Base-by-base conservation (phyloP, 768 basidiomycete genomes). In the Sarcodon sp. region DNA sequence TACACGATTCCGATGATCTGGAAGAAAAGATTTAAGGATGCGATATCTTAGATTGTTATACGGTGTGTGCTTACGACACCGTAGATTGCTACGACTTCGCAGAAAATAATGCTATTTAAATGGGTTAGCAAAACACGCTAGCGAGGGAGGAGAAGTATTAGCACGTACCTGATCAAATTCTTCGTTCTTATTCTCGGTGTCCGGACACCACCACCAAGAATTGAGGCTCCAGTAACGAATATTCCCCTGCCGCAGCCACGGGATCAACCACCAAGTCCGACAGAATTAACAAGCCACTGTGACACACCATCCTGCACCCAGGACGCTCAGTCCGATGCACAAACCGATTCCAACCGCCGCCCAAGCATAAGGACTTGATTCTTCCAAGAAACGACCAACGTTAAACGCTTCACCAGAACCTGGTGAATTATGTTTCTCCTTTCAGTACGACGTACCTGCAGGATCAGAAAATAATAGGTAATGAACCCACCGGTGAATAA, bases 41-140 rank as follows among this genome's bases (percentile, higher is more conserved):
- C 10, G 33, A 49, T 44, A 35, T 51, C 48, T 5, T 10, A 46
- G 37, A 43, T 27, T 13, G 44, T 44, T 15, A 38, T 8, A 15
- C 6, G 15, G 33, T 18, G 10, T 9, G 6, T 13, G 7, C 85
- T 51, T 66, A 92, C 89, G 46, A 90, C 88, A 49, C 87, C 96
- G 68, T 98, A 98, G 60, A 99, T 98, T 50, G 94, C 96, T 31
- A 99, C 93, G 59, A 97, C 96, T 70, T 98, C 94, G 65, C 94
- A 97, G 73, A 98, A 97, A 59, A 99, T 97, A 70, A 98, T 91
- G 55, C 94, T 97, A 58, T 41, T 27, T 27, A 0, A 18, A 8
- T 35, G 41, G 1, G 33, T 7, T 21, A 35, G 49, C n/a, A 53
- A 51, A n/a, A n/a, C 9, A 6, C 44, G 10, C 4, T 34, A 8